These are phyloP conservation scores for Debaryomyces psychrophilus DNA, from an alignment of 1,139 yeast species.

Conservation along the genomic window DNA sequence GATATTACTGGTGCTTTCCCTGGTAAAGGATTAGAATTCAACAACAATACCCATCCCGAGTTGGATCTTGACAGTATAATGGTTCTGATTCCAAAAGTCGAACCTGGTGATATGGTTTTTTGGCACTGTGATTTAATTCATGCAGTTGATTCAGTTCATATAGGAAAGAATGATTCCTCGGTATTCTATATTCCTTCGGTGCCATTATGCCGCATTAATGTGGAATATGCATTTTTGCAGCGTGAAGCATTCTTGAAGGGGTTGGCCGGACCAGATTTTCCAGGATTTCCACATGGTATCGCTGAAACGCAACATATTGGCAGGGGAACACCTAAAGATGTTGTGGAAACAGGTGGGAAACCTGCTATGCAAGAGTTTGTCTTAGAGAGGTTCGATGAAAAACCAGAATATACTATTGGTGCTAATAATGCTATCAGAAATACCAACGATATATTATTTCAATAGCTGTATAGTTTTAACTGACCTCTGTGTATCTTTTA, in stretches of 20 bases:
- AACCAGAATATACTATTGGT: constrained; percentile 19
- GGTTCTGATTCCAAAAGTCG: constrained; percentile 36
- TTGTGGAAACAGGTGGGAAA: constrained; percentile 18
- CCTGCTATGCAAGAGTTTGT: constrained; percentile 21
- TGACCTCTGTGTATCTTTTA: too few relatives aligned
- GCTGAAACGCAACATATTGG: constrained; percentile 28
- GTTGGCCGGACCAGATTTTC: constrained; percentile 36
- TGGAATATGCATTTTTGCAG: constrained; percentile 26
- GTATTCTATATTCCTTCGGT: constrained; percentile 28
- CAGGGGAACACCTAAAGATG: constrained; percentile 20
- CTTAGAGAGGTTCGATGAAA: constrained; percentile 16
- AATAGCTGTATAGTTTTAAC: too few relatives aligned
- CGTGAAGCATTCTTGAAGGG: constrained; percentile 28
- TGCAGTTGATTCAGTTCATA: constrained; percentile 48
- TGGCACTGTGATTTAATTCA: constrained; percentile 56
- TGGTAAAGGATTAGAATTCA: constrained; percentile 24
- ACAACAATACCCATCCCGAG: constrained; percentile 28
- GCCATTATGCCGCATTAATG: constrained; percentile 30
- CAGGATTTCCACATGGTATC: constrained; percentile 30
- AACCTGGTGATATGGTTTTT: constrained; percentile 47
- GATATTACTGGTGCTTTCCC: constrained; percentile 32
- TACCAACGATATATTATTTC: constrained; percentile 5
- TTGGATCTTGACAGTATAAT: constrained; percentile 28
- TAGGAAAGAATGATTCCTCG: constrained; percentile 25
- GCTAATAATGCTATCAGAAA: constrained; percentile 6